These are phyloP conservation scores for Crithidia thermophila DNA, from an alignment of 208 protist species.

Conservation along the genomic window DNA sequence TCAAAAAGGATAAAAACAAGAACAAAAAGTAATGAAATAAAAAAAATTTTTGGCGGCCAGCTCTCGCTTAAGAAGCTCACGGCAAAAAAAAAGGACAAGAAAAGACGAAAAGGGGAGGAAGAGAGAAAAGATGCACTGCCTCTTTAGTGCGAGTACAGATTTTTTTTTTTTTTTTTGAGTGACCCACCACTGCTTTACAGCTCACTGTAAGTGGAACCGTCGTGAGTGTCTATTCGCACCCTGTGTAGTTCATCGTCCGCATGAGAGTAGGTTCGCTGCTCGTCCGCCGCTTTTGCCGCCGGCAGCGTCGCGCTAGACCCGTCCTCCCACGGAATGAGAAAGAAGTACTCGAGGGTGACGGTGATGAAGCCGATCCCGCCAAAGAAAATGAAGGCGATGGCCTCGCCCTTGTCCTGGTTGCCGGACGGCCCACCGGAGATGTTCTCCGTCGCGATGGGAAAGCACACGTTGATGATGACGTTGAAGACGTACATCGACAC, in stretches of 20 bases:
- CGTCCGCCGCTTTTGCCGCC: not conserved
- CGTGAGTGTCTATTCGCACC: not conserved
- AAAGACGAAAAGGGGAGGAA: not conserved
- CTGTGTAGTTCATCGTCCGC: not conserved
- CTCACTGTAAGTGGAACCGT: no score
- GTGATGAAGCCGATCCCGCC: constrained; percentile 47
- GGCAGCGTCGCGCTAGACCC: constrained; percentile 1
- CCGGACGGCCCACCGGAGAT: constrained; percentile 64
- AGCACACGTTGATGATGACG: constrained; percentile 66
- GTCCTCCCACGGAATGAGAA: constrained; percentile 40
- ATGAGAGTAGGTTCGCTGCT: not conserved
- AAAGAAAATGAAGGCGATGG: constrained; percentile 67
- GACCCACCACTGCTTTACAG: no score
- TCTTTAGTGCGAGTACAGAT: no score
- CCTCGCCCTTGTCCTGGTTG: constrained; percentile 62
- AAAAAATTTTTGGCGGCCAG: no score
- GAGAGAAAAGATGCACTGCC: not conserved
- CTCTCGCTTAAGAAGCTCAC: no score
- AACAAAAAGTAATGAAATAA: no score
- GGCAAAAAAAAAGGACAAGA: no score
- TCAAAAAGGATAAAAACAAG: no score
- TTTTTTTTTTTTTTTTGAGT: no score
- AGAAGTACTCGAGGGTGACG: constrained; percentile 47
- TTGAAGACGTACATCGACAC: constrained; percentile 62
- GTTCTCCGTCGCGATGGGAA: constrained; percentile 52